Evolutionary conservation across 164 flowering plant species (phyloP).

Genomic region (Echeveria elegans): DNA sequence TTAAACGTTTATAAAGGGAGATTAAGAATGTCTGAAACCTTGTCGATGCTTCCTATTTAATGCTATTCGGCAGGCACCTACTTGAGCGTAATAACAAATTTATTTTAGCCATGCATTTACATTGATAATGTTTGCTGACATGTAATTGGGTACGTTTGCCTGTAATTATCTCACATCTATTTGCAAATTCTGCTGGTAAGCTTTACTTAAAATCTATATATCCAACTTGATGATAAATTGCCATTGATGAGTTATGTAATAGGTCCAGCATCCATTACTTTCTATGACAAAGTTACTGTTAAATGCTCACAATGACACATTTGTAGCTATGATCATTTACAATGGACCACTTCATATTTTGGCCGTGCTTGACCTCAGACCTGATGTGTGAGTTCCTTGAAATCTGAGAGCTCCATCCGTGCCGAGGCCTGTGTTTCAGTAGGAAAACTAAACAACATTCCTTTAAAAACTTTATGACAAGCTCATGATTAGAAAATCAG

Average conservation of each 20-base stretch:
- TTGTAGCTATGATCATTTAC: neutral
- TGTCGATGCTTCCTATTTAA: neutral
- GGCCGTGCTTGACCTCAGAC: neutral
- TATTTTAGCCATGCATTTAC: neutral
- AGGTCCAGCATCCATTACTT: neutral
- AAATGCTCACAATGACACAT: neutral
- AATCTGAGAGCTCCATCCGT: neutral
- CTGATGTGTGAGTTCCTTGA: neutral
- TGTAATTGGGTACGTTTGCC: neutral
- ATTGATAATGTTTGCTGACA: neutral
- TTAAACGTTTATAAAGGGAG: neutral
- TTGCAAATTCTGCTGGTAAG: neutral
- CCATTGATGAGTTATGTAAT: neutral
- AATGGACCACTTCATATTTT: neutral
- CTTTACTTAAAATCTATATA: too few species aligned
- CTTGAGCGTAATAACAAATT: neutral
- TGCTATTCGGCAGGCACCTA: conserved; percentile 2
- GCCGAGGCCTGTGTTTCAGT: neutral
- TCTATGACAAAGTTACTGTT: neutral
- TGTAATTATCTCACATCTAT: neutral
- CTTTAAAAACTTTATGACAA: neutral
- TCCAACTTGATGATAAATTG: neutral
- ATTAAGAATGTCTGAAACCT: neutral
- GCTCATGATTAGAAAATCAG: neutral
- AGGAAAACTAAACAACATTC: too few species aligned